phyloP scores from a whole-genome alignment of 2,329 filamentous ascomycete species.

The Penicillium sp. region DNA sequence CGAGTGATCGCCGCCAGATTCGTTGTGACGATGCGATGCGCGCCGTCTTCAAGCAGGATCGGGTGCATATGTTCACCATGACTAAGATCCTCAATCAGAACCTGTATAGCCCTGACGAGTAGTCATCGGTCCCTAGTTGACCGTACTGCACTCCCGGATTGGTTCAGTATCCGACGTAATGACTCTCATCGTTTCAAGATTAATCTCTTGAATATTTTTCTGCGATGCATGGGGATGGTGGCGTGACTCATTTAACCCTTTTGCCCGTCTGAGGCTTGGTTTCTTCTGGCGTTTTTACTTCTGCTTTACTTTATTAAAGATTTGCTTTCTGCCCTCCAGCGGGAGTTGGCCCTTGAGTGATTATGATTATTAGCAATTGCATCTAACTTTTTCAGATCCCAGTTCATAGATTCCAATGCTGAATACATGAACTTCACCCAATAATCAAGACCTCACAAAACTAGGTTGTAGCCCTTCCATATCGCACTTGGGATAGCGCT shows the following conservation, averaged over 20 bases:
- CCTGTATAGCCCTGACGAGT: conserved; percentile 80
- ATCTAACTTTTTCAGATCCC: background rate
- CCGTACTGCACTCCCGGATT: background rate
- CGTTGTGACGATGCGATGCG: conserved; percentile 88
- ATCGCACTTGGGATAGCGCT: too few species aligned
- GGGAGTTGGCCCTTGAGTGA: conserved; percentile 32
- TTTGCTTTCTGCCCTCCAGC: conserved; percentile 30
- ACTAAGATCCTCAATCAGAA: conserved; percentile 93
- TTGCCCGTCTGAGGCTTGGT: conserved; percentile 9
- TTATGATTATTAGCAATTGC: conserved; percentile 11
- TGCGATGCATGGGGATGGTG: conserved; percentile 36
- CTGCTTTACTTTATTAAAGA: conserved; percentile 13
- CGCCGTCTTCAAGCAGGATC: conserved; percentile 85
- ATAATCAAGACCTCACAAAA: background rate
- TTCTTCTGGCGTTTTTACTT: conserved; percentile 15
- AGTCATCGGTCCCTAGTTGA: conserved; percentile 8
- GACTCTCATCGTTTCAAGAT: conserved; percentile 23
- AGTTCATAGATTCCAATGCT: background rate
- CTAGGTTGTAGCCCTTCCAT: too few species aligned
- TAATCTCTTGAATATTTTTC: conserved; percentile 3
- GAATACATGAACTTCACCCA: background rate
- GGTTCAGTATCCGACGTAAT: conserved; percentile 15
- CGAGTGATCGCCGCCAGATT: conserved; percentile 87
- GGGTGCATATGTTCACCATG: conserved; percentile 99
- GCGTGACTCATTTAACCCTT: conserved; percentile 18